Base-by-base conservation (phyloP, 176 grass and related monocot species). In the Raddia guianensis region DNA sequence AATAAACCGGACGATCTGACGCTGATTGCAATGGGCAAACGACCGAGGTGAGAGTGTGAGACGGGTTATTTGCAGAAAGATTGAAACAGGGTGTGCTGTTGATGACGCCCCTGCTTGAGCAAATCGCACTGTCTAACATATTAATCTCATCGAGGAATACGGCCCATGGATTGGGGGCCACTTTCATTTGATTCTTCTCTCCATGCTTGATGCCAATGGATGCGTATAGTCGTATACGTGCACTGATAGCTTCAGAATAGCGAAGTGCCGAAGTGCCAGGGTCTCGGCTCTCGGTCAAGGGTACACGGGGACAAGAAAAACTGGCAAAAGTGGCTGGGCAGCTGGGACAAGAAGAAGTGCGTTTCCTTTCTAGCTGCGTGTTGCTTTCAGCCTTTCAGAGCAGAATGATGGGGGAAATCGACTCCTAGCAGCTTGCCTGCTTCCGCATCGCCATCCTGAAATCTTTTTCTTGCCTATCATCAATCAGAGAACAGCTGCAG, bases 341-440 rank as follows among this genome's bases (percentile, higher is more conserved):
- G 27, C 27, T 27, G 27, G 27, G 44, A 49, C 9, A 7, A 49
- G 15, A 19, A 46, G 40, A 14, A 68, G 5, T 11, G 45, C 1
- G 73, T 51, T 47, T 14, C 32, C 56, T 3, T 61, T 84, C 18
- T 77, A 54, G 58, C 5, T 73, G 11, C 35, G 3, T 35, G 75
- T 35, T 72, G 37, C 75, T 35, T 19, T 79, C 75, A 6, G 20
- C 20, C 75, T 35, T 19, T 79, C 75, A 6, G 20, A 71, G 51
- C 43, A 15, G 19, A 73, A 66, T 21, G 49, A 34, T 9, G 18
- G 27, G 27, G 27, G 27, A 34, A 13, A 45, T 1, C 8, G 2
- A 33, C 18, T 20, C 47, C 54, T 10, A 2, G 57, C 11, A 27
- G 15, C 32, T 40, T 54, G 15, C 1, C 11, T 43, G 15, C 32